Evolutionary conservation across 306 rosid species (phyloP), one percentile per base, ranked within the genome.

Genomic region (Cyclanthera cordifolia): DNA sequence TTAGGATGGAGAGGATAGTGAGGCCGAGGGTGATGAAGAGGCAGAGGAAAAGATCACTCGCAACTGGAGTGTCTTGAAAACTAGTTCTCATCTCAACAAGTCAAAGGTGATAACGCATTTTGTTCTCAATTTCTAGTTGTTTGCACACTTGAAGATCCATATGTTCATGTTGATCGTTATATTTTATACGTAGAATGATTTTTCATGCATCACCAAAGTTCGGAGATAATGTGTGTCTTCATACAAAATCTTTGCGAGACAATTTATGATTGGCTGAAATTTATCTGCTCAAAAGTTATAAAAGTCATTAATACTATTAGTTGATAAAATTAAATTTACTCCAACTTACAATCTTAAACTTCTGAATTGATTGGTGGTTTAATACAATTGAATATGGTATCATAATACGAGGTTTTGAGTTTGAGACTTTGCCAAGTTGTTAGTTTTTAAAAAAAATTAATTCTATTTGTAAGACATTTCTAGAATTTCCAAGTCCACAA

Each of bases 11-110:
- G 92, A 74, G 43, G 95, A 88, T 37, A 90, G 95, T 77, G 99
- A 90, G 20, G 51, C 53, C 50, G 95, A 87, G 64, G 87, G 61
- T 20, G 95, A 47, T 34, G 82, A 23, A 21, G 86, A 66, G 57
- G 86, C 61, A 28, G 88, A 77, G 14, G 86, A 84, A 79, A 90
- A 93, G 81, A 63, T 93, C 70, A 53, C 66, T 24, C 88, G 95
- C 79, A 86, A 88, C 74, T 93, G 99, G 99, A 93, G 99, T 61
- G 91, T 88, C 72, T 82, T 87, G 83, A 92, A 89, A 88, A 80
- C 79, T 69, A 83, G 82, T 73, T 95, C 95, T 0, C 82, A 83
- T 76, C 87, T 86, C 64, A 80, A 67, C 77, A 85, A 86, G 74
- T 83, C 95, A 66, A 85, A 93, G 96, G 99, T 93, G 71, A 46